Evolutionary conservation across 2,329 filamentous ascomycete genomes (phyloP), one percentile per base, ranked within the genome.

Genomic region (Colletotrichum viniferum): DNA sequence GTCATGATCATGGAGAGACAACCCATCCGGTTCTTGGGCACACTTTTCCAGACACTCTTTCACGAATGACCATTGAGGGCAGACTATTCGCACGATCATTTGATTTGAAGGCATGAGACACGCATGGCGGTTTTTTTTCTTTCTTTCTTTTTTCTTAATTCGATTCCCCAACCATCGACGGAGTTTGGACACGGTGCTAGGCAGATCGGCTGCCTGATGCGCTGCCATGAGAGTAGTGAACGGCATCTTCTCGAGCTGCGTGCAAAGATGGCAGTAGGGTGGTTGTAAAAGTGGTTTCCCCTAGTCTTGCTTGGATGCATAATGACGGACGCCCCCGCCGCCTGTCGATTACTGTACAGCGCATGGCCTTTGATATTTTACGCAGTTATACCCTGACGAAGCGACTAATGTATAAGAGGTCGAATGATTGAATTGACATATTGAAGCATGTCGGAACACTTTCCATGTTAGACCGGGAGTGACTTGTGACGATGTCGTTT

Each of bases 361-460:
- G 78, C 79, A 34, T 28, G 64, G 43, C 21, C 55, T 26, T 30
- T 60, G 48, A 82, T 79, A 78, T 78, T 82, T 81, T 76, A 69
- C 64, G 65, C 34, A 70, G 61, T 71, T 84, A 85, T 84, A 84
- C 83, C 83, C 83, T 79, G 79, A 79, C 77, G 79, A 78, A 82
- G 79, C 76, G 79, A 81, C 74, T 83, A 84, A 83, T 83, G 79
- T 78, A 79, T 78, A 80, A 77, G 80, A 58, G 28, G 48, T 71
- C 38, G 48, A 66, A 71, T 74, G 60, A 74, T 62, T 65, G 34
- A 74, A 64, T 60, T 56, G 55, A 58, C 21, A 16, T 61, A 32
- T n/a, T 30, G 12, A 61, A 34, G 16, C 24, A 28, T 28, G 7
- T 9, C 5, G 55, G 26, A 9, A 28, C 14, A 28, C 14, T n/a